A percentile compares a stretch with the other conserved stretches of the same genome.
phyloP scores from a whole-genome alignment of 2,329 filamentous ascomycete genomes.

The Penicillium verrucosum region DNA sequence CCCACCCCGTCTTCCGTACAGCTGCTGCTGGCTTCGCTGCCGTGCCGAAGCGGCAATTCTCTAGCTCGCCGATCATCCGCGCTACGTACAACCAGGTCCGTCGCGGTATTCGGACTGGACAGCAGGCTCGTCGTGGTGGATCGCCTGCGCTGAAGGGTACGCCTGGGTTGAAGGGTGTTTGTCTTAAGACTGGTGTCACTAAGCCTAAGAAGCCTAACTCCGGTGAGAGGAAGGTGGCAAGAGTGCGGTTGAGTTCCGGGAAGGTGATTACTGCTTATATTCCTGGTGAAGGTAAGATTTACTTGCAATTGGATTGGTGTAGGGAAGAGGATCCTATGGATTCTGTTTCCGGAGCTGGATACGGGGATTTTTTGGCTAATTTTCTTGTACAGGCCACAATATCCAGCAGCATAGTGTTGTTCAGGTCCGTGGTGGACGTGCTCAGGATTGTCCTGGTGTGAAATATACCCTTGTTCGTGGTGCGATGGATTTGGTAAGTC shows the following conservation, averaged over 20 bases:
- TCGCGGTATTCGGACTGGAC: constrained; percentile 71
- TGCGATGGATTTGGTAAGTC: constrained; percentile 83
- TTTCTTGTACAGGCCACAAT: constrained; percentile 66
- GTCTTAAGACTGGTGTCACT: constrained; percentile 86
- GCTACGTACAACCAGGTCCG: constrained; percentile 73
- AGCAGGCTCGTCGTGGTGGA: constrained; percentile 77
- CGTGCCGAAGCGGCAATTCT: constrained; percentile 48
- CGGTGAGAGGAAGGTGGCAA: constrained; percentile 90
- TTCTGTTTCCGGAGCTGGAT: not conserved
- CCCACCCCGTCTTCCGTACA: constrained; percentile 33
- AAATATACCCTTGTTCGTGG: constrained; percentile 91
- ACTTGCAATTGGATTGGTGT: constrained; percentile 18
- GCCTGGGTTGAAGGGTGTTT: constrained; percentile 91
- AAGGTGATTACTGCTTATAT: constrained; percentile 91
- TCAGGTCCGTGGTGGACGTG: constrained; percentile 85
- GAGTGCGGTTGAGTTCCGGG: constrained; percentile 82
- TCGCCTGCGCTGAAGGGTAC: constrained; percentile 77
- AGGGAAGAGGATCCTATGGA: not conserved
- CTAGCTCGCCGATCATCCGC: constrained; percentile 54
- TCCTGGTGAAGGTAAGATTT: constrained; percentile 71
- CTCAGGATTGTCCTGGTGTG: constrained; percentile 98
- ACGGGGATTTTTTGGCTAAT: constrained; percentile 2
- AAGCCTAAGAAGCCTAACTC: constrained; percentile 99
- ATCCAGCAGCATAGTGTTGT: constrained; percentile 99
- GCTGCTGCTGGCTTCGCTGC: constrained; percentile 19